These are phyloP conservation scores for Neurospora sublineolata DNA, from an alignment of 495 filamentous ascomycete genomes.

Conservation along the genomic window DNA sequence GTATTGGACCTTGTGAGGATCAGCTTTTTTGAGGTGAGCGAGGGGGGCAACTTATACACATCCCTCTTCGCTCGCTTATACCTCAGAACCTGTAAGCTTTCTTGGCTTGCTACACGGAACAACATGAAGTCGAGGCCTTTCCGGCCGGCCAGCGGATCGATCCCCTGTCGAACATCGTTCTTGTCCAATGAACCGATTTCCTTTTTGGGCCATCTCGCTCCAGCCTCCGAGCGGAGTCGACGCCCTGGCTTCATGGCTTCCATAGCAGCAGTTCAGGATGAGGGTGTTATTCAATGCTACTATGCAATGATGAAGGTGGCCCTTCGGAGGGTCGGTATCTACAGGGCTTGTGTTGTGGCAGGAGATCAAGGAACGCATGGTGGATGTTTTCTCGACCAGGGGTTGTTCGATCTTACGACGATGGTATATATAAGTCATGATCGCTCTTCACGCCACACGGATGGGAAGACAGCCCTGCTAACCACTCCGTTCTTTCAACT, in stretches of 20 bases:
- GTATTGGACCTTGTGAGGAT: neutral
- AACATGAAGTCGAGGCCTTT: slow-evolving; percentile 1
- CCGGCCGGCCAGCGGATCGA: neutral
- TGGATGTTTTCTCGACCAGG: slow-evolving; percentile 5
- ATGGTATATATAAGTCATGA: slow-evolving; percentile 12
- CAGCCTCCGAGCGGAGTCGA: slow-evolving; percentile 20
- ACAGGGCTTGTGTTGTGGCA: neutral
- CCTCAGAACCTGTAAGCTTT: slow-evolving; percentile 1
- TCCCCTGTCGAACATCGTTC: slow-evolving; percentile 4
- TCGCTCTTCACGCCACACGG: neutral
- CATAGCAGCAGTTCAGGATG: slow-evolving; percentile 11
- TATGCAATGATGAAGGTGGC: neutral
- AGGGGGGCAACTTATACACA: neutral
- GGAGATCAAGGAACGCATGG: neutral
- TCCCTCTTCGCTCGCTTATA: slow-evolving; percentile 1
- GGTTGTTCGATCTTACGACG: neutral
- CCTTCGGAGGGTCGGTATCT: neutral
- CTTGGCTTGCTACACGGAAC: slow-evolving; percentile 3
- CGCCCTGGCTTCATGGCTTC: neutral
- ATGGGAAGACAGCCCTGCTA: neutral
- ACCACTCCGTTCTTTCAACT: neutral
- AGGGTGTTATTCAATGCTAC: neutral
- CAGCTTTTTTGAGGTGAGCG: neutral
- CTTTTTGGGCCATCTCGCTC: slow-evolving; percentile 17
- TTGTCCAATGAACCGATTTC: neutral